Conservation (phyloP, 495 filamentous ascomycete genomes). For the Talaromyces proteolyticus region DNA sequence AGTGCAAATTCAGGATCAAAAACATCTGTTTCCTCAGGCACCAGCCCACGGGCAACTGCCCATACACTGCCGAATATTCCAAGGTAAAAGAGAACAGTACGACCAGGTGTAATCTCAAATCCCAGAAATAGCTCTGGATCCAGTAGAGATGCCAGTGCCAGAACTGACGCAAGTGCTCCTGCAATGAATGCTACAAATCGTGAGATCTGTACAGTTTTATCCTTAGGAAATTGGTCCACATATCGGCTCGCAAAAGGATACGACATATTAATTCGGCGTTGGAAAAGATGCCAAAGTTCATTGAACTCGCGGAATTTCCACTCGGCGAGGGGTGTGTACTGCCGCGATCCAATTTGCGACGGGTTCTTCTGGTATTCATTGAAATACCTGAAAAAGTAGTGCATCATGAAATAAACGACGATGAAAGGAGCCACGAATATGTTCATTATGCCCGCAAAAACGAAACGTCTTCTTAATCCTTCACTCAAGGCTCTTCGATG, state of each 20-base stretch:
- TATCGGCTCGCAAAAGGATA: slow-evolving; percentile 89
- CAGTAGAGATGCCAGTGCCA: slow-evolving; percentile 71
- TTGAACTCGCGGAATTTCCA: slow-evolving; percentile 99
- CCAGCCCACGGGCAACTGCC: slow-evolving; percentile 69
- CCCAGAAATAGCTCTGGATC: slow-evolving; percentile 87
- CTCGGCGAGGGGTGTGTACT: slow-evolving; percentile 88
- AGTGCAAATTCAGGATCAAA: slow-evolving; percentile 90
- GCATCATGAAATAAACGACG: slow-evolving; percentile 71
- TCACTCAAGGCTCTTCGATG: slow-evolving; percentile 74
- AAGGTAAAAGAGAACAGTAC: slow-evolving; percentile 80
- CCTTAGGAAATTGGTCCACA: slow-evolving; percentile 93
- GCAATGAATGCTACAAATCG: slow-evolving; percentile 81
- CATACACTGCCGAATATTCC: slow-evolving; percentile 70
- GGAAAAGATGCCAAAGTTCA: slow-evolving; percentile 86
- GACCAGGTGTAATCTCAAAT: slow-evolving; percentile 81
- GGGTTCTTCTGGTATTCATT: slow-evolving; percentile 95
- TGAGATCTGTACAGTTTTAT: slow-evolving; percentile 78
- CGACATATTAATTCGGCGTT: slow-evolving; percentile 86
- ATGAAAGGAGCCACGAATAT: slow-evolving; percentile 79
- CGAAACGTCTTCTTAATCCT: slow-evolving; percentile 66
- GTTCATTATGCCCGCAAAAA: slow-evolving; percentile 79
- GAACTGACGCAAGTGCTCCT: slow-evolving; percentile 77
- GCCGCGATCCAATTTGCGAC: slow-evolving; percentile 70
- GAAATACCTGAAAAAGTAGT: slow-evolving; percentile 90
- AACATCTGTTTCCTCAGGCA: slow-evolving; percentile 82